phyloP scores from a whole-genome alignment of 352 stramenopile species.

The Blastocystis sp. region DNA sequence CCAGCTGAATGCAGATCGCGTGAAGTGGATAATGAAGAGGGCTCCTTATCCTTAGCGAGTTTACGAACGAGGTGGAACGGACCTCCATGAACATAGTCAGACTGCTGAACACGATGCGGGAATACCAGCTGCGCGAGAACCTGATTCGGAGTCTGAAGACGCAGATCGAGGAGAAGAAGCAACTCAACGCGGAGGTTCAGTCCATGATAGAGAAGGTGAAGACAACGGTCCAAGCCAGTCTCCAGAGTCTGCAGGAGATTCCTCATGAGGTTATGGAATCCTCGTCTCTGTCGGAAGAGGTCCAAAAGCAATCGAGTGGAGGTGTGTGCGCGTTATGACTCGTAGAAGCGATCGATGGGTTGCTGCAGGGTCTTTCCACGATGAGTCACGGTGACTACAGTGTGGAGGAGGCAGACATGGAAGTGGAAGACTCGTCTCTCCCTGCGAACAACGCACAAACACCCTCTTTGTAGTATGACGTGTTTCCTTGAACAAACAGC shows the following conservation, averaged over 20 bases:
- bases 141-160: constrained; percentile 28
- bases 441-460: too few species aligned
- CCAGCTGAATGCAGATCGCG: background rate
- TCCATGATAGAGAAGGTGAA: constrained; percentile 8
- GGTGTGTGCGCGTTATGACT: background rate
- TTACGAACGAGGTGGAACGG: constrained; percentile 9
- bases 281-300: background rate
- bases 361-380: background rate
- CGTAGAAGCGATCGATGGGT: background rate
- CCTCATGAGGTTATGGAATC: background rate
- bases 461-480: too few species aligned
- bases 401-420: background rate
- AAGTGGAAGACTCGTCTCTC: background rate
- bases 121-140: constrained; percentile 56
- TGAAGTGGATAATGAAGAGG: background rate
- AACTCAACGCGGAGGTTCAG: constrained; percentile 24
- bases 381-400: background rate
- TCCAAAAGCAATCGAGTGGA: background rate
- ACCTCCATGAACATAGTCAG: constrained; percentile 35
- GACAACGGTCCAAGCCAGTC: background rate
- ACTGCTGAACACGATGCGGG: constrained; percentile 40
- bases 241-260: background rate
- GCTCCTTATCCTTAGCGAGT: background rate
- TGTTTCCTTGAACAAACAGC: constrained; percentile 69
- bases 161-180: constrained; percentile 41